Evolutionary conservation across 371 early-diverging fungal species (phyloP), one percentile per base, ranked within the genome.

Genomic region (Apophysomyces sp.): DNA sequence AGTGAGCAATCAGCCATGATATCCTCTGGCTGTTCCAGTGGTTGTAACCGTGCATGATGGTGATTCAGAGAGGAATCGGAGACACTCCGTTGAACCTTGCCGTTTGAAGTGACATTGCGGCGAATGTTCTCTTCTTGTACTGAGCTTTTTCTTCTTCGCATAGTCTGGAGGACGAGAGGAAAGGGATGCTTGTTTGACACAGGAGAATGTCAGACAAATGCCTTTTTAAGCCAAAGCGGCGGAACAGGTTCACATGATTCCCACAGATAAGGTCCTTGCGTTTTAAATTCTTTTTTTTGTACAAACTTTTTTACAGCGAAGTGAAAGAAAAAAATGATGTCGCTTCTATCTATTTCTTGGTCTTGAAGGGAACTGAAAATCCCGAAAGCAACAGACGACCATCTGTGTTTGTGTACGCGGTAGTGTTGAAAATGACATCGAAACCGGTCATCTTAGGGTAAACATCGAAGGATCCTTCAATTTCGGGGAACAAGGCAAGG

Each of bases 401-500:
- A n/a, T 92, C 91, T 44, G 85, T 72, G 65, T 94, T 92, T 60
- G 86, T 89, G 67, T 80, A 81, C 8, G 92, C 95, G 0, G 93
- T 92, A 26, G 97, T 97, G 60, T 88, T 84, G 64, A 97, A 88
- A 30, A 85, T 85, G 62, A 98, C 88, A 60, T 89, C 86, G 63
- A 95, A 92, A 30, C 94, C 95, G 30, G 92, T 91, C 80, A 96
- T 84, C 59, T 86, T 77, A 21, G 97, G 97, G 74, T 90, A 93
- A 77, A 89, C 87, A 61, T 97, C 97, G 76, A 94, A 97, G 60
- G 92, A 92, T 32, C 89, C 88, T 80, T 97, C 98, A 63, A 97
- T 93, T 81, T 98, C 97, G 6, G 97, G 97, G 85, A 97, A 98
- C 54, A 98, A 78, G 27, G 93, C 92, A 32, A 93, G 80, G 8